These are phyloP conservation scores for Dactylonectria estremocensis DNA, from an alignment of 2,329 filamentous ascomycete species.

Conservation along the genomic window DNA sequence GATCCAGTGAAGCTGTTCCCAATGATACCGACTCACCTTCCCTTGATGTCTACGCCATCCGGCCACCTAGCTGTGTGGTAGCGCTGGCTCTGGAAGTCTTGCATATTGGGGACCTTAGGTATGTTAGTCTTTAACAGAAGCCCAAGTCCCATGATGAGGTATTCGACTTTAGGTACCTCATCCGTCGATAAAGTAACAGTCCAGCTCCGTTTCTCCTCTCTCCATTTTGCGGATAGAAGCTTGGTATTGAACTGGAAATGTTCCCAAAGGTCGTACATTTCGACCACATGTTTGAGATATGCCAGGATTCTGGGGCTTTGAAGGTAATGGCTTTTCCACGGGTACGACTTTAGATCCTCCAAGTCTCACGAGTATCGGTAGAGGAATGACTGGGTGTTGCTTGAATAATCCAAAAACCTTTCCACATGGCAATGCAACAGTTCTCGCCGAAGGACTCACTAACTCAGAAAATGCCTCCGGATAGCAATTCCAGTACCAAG, in stretches of 20 bases:
- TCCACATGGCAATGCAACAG: too few relatives aligned
- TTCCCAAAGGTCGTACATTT: not conserved
- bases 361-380: conserved; percentile 6
- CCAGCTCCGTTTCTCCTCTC: not conserved
- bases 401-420: too few relatives aligned
- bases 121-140: conserved; percentile 5
- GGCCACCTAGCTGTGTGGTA: conserved; percentile 3
- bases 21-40: conserved; percentile 34
- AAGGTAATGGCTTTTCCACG: not conserved
- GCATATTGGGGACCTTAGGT: not conserved
- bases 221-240: not conserved
- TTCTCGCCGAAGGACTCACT: too few relatives aligned
- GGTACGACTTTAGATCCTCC: not conserved
- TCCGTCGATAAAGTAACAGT: not conserved
- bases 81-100: not conserved
- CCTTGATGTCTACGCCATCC: not conserved
- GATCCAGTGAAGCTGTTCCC: conserved; percentile 37
- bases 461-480: too few relatives aligned
- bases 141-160: not conserved
- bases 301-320: not conserved
- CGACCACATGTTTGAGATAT: not conserved
- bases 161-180: not conserved
- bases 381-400: too few relatives aligned
- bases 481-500: too few relatives aligned
- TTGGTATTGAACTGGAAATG: conserved; percentile 5